Base-by-base conservation (phyloP, 1,139 yeast species). In the Keqinozyma sinolaborantium region DNA sequence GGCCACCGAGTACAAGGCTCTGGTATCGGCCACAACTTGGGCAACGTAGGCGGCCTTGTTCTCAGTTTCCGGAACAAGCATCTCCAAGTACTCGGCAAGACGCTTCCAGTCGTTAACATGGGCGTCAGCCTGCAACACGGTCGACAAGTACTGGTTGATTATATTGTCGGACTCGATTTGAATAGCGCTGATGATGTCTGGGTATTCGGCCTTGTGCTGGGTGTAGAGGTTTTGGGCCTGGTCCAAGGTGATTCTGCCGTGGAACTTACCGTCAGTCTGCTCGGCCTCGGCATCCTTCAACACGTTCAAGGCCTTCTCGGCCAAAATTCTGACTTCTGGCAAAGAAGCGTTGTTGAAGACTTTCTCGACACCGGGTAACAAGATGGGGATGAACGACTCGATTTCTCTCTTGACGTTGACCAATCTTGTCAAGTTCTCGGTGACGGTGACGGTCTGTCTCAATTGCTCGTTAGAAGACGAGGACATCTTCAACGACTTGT, bases 321-420 rank as follows among this genome's bases (percentile, higher is more conserved):
- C 97, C 51, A 92, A 71, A 46, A 84, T 95, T 73, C 98, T 83
- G 32, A 92, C 97, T 62, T 92, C 98, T 24, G 98, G 98, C 53
- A 86, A 73, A 7, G 97, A 83, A 24, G 97, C 97, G 35, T 92
- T 84, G 36, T 85, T 77, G 33, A 82, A 80, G 29, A 92, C 97
- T 58, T 81, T 87, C 58, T 83, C 79, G 28, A 92, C 83, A 55
- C 96, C 95, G 12, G 98, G 98, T 55, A 82, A 64, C 46, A 92
- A 73, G 44, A 77, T 73, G 26, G 97, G 97, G 46, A 92, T 83
- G 53, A 77, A 92, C 27, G 79, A 71, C 57, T 86, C 95, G 52
- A 92, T 88, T 64, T 92, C 97, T 50, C 87, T 72, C 50, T 88
- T 87, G 68, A 90, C 87, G 64, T 90, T 94, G 29, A 92, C 97